These are phyloP conservation scores for Trichoderma asperellum DNA, from an alignment of 2,329 filamentous ascomycete species.

Conservation along the genomic window DNA sequence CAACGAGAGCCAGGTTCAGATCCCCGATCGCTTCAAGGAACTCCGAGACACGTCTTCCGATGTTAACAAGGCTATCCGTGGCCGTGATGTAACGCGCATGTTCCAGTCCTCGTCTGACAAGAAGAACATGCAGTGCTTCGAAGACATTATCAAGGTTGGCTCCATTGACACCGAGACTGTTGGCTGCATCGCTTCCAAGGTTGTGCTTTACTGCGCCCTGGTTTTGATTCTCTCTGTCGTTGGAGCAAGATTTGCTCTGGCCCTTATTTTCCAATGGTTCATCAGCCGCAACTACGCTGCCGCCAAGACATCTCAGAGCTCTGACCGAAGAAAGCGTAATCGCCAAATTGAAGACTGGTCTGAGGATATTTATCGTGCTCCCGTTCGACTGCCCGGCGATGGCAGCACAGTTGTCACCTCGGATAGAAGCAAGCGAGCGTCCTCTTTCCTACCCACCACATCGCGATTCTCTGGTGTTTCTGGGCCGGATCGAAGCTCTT, in stretches of 20 bases:
- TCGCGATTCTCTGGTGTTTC: conserved; percentile 94
- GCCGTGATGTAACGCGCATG: conserved; percentile 85
- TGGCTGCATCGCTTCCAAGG: conserved; percentile 95
- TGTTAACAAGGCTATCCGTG: conserved; percentile 68
- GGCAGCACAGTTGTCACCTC: conserved; percentile 65
- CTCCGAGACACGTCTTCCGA: conserved; percentile 69
- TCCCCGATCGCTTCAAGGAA: conserved; percentile 77
- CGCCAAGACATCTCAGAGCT: conserved; percentile 79
- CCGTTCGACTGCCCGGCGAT: conserved; percentile 78
- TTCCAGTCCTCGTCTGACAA: conserved; percentile 82
- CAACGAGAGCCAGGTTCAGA: conserved; percentile 75
- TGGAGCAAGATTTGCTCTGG: conserved; percentile 81
- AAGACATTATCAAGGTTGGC: conserved; percentile 94
- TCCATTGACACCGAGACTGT: conserved; percentile 95
- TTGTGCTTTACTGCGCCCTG: conserved; percentile 92
- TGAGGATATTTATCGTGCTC: conserved; percentile 94
- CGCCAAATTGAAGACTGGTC: conserved; percentile 98
- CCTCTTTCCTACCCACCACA: conserved; percentile 85
- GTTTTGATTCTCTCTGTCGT: conserved; percentile 92
- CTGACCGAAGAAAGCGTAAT: conserved; percentile 80
- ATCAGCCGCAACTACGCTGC: conserved; percentile 84
- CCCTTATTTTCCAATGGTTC: conserved; percentile 95
- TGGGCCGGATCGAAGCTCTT: conserved; percentile 65
- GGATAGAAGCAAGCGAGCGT: conserved; percentile 81
- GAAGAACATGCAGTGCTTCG: conserved; percentile 80